Base-by-base conservation (phyloP, 192 early-diverging fungal genomes). In the Lobosporangium transversale region DNA sequence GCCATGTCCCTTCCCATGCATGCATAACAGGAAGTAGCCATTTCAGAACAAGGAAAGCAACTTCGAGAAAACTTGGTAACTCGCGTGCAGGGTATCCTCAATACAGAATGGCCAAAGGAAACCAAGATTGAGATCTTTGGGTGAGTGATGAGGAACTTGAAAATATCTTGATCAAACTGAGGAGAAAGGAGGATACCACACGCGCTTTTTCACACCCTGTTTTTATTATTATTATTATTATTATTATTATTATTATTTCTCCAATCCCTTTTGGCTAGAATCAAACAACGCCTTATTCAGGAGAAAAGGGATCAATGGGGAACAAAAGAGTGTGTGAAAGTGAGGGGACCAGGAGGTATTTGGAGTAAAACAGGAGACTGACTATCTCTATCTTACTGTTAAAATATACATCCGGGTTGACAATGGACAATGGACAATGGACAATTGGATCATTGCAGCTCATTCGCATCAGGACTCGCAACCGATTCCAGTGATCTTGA, bases 91-190 rank as follows among this genome's bases (percentile, higher is more conserved):
- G 71, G 71, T 29, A 76, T 76, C 51, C 32, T 76, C 58, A 55
- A 76, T 30, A 66, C 71, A 27, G 71, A 76, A 23, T 76, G 71
- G 71, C 71, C 71, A 32, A 76, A 76, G 37, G 71, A 76, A 12
- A 49, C 58, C 51, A 76, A 66, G 58, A 54, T 76, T 24, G 71
- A 76, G 52, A 43, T 36, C 35, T 76, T 76, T 45, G 71, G 71
- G 71, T 76, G 21, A 66, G 62, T 5, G 21, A 35, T 20, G n/a
- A n/a, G n/a, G n/a, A n/a, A n/a, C n/a, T n/a, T 23, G 12, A 7
- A 53, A 5, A 44, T 15, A n/a, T n/a, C n/a, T n/a, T n/a, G n/a
- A n/a, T n/a, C 20, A 10, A 32, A 55, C 29, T n/a, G 20, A 27
- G 32, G n/a, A 55, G 31, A n/a, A 55, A 17, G 40, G 17, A 12